A percentile compares a stretch with the other conserved stretches of the same genome.
phyloP scores from a whole-genome alignment of 2,329 filamentous ascomycete species.

The Phoma sp. region DNA sequence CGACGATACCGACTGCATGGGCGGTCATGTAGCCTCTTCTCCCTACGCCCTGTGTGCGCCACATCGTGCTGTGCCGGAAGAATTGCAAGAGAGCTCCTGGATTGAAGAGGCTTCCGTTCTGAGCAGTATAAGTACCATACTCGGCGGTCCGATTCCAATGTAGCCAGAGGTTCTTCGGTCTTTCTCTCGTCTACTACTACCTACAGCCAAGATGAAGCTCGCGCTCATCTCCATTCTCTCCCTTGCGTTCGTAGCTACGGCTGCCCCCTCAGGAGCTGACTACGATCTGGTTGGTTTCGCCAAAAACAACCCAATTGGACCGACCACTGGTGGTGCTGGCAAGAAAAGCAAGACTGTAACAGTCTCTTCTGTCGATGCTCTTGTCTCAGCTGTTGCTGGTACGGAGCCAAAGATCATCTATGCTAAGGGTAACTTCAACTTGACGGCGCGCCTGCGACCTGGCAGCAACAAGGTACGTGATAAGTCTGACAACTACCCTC shows the following conservation, averaged over 20 bases:
- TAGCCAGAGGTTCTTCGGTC: slow-evolving; percentile 2
- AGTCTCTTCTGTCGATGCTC: slow-evolving; percentile 35
- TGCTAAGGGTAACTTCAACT: slow-evolving; percentile 52
- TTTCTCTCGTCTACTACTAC: slow-evolving; percentile 1
- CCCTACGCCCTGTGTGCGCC: slow-evolving; percentile 6
- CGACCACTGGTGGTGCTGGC: slow-evolving; percentile 43
- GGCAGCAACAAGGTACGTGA: slow-evolving; percentile 48
- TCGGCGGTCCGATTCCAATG: not conserved
- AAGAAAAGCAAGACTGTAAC: slow-evolving; percentile 36
- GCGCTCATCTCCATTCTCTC: slow-evolving; percentile 28
- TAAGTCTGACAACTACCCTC: not conserved
- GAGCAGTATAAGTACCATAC: slow-evolving; percentile 13
- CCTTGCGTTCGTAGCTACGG: slow-evolving; percentile 24
- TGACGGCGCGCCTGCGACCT: slow-evolving; percentile 52
- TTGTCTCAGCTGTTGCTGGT: slow-evolving; percentile 36
- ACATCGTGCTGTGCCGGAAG: slow-evolving; percentile 19
- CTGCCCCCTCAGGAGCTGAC: slow-evolving; percentile 27
- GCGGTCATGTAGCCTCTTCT: slow-evolving; percentile 5
- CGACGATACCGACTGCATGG: not conserved
- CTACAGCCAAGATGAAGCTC: slow-evolving; percentile 32
- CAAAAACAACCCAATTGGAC: slow-evolving; percentile 43
- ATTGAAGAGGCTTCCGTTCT: not conserved
- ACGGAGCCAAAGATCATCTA: slow-evolving; percentile 49
- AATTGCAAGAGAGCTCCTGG: slow-evolving; percentile 13
- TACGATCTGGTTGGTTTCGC: slow-evolving; percentile 42